These are phyloP conservation scores for Cetradonia linearis DNA, from an alignment of 495 filamentous ascomycete species.

Conservation along the genomic window DNA sequence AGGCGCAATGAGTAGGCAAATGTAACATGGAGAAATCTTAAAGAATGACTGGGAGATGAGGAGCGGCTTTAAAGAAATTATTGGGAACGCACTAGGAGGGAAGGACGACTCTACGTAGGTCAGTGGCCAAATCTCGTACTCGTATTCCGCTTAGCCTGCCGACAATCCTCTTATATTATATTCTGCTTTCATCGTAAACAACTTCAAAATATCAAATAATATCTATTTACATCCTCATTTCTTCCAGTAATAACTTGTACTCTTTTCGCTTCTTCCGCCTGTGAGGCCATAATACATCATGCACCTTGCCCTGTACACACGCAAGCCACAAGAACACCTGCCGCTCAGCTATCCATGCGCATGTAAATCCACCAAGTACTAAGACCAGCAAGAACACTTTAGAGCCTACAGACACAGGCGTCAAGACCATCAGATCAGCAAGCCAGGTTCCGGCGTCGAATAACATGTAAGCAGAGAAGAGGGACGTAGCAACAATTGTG, in stretches of 20 bases:
- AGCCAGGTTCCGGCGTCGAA: constrained; percentile 61
- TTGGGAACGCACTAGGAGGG: constrained; percentile 12
- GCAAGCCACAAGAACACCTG: constrained; percentile 60
- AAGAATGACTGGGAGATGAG: constrained; percentile 10
- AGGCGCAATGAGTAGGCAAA: constrained; percentile 1
- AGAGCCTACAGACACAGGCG: constrained; percentile 58
- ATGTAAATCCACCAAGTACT: constrained; percentile 52
- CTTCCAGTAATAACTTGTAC: constrained; percentile 72
- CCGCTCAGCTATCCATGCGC: constrained; percentile 62
- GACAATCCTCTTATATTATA: not conserved
- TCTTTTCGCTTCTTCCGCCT: constrained; percentile 66
- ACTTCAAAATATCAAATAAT: constrained; percentile 1
- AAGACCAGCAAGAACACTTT: constrained; percentile 58
- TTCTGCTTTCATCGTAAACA: not conserved
- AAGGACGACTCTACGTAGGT: constrained; percentile 1
- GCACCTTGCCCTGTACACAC: constrained; percentile 51
- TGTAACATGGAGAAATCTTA: no score
- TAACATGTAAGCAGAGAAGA: constrained; percentile 66
- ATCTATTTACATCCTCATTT: constrained; percentile 47
- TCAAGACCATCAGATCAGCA: constrained; percentile 71
- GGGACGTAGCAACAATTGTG: constrained; percentile 57
- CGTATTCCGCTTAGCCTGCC: not conserved
- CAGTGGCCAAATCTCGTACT: constrained; percentile 9
- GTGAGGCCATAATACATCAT: constrained; percentile 43
- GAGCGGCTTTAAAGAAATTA: not conserved